These are phyloP conservation scores for Aechmea fasciata DNA, from an alignment of 176 grass and related monocot species.

Conservation along the genomic window DNA sequence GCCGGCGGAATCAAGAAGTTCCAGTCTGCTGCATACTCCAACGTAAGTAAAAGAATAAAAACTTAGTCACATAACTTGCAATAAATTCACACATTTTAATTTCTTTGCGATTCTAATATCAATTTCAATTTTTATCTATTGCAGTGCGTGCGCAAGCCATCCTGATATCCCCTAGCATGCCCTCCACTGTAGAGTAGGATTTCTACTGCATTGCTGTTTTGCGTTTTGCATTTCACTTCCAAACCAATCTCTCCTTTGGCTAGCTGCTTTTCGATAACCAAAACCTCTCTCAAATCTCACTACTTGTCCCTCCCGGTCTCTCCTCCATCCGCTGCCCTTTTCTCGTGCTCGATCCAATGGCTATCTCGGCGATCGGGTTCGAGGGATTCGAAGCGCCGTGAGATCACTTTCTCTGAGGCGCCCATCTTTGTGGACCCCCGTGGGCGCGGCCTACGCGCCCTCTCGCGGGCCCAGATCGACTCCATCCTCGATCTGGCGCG, in stretches of 20 bases:
- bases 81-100: neutral
- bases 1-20: slow-evolving; percentile 63
- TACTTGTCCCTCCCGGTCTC: slow-evolving; percentile 22
- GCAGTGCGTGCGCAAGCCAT: slow-evolving; percentile 74
- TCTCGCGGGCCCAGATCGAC: slow-evolving; percentile 61
- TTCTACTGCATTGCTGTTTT: slow-evolving; percentile 27
- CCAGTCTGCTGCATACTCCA: slow-evolving; percentile 75
- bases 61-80: neutral
- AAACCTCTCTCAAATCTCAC: slow-evolving; percentile 21
- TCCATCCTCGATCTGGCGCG: slow-evolving; percentile 67
- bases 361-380: slow-evolving; percentile 50
- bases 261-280: slow-evolving; percentile 51
- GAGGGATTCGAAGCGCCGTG: slow-evolving; percentile 74
- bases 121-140: slow-evolving; percentile 17
- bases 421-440: slow-evolving; percentile 41
- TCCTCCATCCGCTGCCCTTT: neutral
- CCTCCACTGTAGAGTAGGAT: slow-evolving; percentile 41
- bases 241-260: slow-evolving; percentile 43
- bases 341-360: slow-evolving; percentile 37
- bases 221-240: slow-evolving; percentile 17
- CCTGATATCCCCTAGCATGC: slow-evolving; percentile 48
- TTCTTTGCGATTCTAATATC: neutral
- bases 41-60: slow-evolving; percentile 30
- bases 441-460: slow-evolving; percentile 50
- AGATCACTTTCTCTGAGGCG: slow-evolving; percentile 54